These are phyloP conservation scores for Aurifilum marmelostoma DNA, from an alignment of 2,329 filamentous ascomycete species.

Conservation along the genomic window DNA sequence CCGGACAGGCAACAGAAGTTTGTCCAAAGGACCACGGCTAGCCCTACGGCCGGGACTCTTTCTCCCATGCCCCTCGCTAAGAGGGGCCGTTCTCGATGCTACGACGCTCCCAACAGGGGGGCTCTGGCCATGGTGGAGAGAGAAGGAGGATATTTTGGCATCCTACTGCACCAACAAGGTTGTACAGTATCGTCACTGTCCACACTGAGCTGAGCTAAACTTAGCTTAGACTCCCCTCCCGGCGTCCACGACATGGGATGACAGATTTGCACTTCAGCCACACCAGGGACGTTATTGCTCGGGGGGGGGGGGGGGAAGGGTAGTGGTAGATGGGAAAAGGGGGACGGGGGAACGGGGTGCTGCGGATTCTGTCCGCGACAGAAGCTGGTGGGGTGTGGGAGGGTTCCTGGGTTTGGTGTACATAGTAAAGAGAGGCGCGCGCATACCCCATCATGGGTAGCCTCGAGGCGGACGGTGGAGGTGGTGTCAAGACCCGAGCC, in stretches of 20 bases:
- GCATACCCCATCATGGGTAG: background rate
- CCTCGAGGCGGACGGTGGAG: background rate
- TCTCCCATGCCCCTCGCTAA: slow-evolving; percentile 16
- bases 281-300: background rate
- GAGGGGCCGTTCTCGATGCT: slow-evolving; percentile 24
- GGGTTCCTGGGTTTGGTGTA: background rate
- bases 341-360: background rate
- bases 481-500: background rate
- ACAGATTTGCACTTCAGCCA: slow-evolving; percentile 12
- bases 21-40: slow-evolving; percentile 13
- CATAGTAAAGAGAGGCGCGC: background rate
- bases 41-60: slow-evolving; percentile 27
- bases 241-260: slow-evolving; percentile 5
- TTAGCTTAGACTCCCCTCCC: slow-evolving; percentile 10
- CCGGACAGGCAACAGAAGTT: slow-evolving; percentile 24
- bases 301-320: background rate
- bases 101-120: slow-evolving; percentile 22
- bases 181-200: slow-evolving; percentile 5
- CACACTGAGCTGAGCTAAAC: slow-evolving; percentile 9
- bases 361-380: slow-evolving; percentile 7
- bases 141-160: background rate
- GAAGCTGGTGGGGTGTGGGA: slow-evolving; percentile 4
- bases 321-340: background rate
- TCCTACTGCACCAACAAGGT: background rate
- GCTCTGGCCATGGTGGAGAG: slow-evolving; percentile 14